A percentile compares a stretch with the other conserved stretches of the same genome.
Evolutionary conservation across 495 filamentous ascomycete genomes (phyloP).

Genomic region (Opeltia flavorubescens): DNA sequence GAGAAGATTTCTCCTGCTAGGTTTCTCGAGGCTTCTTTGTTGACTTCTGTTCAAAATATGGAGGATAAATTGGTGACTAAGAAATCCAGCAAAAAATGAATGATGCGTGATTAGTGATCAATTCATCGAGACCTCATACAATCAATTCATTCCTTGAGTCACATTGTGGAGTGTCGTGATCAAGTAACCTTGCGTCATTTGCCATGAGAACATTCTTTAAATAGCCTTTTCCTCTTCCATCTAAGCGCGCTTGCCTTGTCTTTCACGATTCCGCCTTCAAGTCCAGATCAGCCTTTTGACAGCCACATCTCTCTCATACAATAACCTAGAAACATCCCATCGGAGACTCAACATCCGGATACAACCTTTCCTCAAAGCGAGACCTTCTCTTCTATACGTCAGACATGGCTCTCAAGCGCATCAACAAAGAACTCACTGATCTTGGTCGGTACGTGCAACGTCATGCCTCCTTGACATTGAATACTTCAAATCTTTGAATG

Average conservation of each 20-base stretch:
- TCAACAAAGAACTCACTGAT: conserved; percentile 99
- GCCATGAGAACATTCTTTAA: background rate
- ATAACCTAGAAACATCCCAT: too few species aligned
- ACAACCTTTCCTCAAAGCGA: background rate
- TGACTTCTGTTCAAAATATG: too few species aligned
- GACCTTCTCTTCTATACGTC: background rate
- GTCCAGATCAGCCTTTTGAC: too few species aligned
- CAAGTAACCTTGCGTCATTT: background rate
- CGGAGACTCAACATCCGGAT: background rate
- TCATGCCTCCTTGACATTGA: background rate
- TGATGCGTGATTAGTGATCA: too few species aligned
- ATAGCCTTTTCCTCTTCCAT: conserved; percentile 1
- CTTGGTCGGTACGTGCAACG: conserved; percentile 73
- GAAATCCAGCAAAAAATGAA: too few species aligned
- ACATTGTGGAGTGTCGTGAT: background rate
- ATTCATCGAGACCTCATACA: too few species aligned
- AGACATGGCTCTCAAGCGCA: conserved; percentile 96
- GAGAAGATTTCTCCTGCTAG: too few species aligned
- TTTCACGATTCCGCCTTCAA: background rate
- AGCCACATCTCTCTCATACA: too few species aligned
- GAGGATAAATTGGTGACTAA: too few species aligned
- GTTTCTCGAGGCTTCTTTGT: too few species aligned
- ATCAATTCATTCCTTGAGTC: background rate
- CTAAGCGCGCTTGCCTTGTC: background rate
- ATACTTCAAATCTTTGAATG: background rate